These are phyloP conservation scores for Nemania sp. DNA, from an alignment of 2,329 filamentous ascomycete genomes.

Conservation along the genomic window DNA sequence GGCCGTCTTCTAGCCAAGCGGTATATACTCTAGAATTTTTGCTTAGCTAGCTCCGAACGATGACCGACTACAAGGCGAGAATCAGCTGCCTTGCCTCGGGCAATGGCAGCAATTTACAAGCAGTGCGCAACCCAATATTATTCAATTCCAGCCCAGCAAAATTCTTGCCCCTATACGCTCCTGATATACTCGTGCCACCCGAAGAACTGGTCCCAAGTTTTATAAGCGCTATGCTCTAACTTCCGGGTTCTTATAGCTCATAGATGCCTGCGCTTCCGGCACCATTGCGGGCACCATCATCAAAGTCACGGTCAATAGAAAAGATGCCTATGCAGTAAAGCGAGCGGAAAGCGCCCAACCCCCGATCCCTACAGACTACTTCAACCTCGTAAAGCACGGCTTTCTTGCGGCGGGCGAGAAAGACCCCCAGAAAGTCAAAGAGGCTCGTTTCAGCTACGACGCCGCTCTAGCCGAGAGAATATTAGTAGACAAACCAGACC, in stretches of 20 bases:
- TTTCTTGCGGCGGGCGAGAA: conserved; percentile 68
- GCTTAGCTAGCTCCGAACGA: conserved; percentile 16
- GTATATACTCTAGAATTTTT: not conserved
- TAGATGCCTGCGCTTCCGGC: conserved; percentile 59
- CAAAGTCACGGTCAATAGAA: conserved; percentile 62
- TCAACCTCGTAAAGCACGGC: conserved; percentile 83
- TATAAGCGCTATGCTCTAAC: conserved; percentile 56
- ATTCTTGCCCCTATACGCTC: not conserved
- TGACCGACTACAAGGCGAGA: conserved; percentile 37
- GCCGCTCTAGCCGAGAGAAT: conserved; percentile 77
- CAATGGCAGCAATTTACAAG: conserved; percentile 40
- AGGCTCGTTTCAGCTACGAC: conserved; percentile 78
- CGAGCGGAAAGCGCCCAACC: conserved; percentile 60
- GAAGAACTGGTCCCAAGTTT: too few relatives aligned
- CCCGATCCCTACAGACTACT: conserved; percentile 79
- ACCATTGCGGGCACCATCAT: conserved; percentile 59
- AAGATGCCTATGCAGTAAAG: conserved; percentile 59
- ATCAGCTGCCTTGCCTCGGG: conserved; percentile 42
- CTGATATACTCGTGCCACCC: too few relatives aligned
- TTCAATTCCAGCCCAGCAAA: not conserved
- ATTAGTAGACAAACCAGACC: conserved; percentile 72
- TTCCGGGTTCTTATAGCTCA: conserved; percentile 76
- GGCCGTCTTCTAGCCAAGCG: not conserved
- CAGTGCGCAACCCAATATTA: conserved; percentile 20
- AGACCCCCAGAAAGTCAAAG: conserved; percentile 64